phyloP scores from a whole-genome alignment of 352 stramenopile species.

The Phytophthora pini region DNA sequence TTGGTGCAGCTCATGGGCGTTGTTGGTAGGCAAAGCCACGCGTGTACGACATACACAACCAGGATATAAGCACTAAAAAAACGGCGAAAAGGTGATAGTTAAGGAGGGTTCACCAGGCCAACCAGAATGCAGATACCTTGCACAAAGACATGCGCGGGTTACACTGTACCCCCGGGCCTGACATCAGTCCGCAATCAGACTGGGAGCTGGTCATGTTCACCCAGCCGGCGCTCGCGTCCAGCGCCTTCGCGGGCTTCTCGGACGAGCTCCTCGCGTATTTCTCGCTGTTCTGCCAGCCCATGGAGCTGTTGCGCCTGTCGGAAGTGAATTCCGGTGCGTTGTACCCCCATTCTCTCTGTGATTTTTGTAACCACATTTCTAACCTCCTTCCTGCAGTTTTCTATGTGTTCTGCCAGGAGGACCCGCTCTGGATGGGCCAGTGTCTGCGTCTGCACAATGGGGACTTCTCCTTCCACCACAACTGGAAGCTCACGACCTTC shows the following conservation, averaged over 20 bases:
- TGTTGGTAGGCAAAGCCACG: too few relatives aligned
- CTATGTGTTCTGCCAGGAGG: conserved; percentile 82
- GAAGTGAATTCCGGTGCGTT: conserved; percentile 76
- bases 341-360: too few relatives aligned
- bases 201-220: conserved; percentile 41
- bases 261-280: conserved; percentile 84
- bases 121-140: neutral
- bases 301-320: conserved; percentile 67
- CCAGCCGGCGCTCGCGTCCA: conserved; percentile 63
- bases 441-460: conserved; percentile 75
- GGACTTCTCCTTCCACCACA: conserved; percentile 67
- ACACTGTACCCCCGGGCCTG: conserved; percentile 5
- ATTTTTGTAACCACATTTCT: neutral
- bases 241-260: conserved; percentile 66
- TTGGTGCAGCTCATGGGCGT: too few relatives aligned
- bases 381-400: conserved; percentile 49
- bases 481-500: conserved; percentile 85
- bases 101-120: too few relatives aligned
- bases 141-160: conserved; percentile 22
- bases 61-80: neutral
- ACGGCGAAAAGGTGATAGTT: too few relatives aligned
- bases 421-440: conserved; percentile 86
- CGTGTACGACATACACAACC: too few relatives aligned
- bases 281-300: conserved; percentile 70
- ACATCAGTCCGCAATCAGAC: conserved; percentile 5